Evolutionary conservation across 176 grass and related monocot species (phyloP).

Genomic region (Lolium multiflorum): DNA sequence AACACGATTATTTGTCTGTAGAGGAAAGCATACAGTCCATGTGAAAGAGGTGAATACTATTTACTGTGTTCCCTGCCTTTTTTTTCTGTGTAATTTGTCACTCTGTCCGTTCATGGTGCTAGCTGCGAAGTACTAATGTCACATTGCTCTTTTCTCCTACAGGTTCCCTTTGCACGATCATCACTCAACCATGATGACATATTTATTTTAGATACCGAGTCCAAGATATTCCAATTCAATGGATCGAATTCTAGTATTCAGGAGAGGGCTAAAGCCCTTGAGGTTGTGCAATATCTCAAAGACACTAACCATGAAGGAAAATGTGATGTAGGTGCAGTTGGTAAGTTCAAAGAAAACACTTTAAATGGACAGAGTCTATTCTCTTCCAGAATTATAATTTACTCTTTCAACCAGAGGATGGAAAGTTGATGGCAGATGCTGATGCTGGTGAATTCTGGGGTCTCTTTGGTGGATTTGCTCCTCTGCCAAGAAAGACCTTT

Average conservation of each 20-base stretch:
- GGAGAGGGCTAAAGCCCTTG: conserved; percentile 98
- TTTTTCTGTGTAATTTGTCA: conserved; percentile 18
- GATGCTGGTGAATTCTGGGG: conserved; percentile 99
- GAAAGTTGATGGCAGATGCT: conserved; percentile 95
- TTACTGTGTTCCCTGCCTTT: conserved; percentile 1
- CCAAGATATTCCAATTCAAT: conserved; percentile 99
- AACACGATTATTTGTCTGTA: conserved; percentile 88
- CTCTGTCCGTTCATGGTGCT: conserved; percentile 27
- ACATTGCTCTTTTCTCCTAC: conserved; percentile 35
- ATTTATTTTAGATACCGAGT: conserved; percentile 97
- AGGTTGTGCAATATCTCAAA: conserved; percentile 98
- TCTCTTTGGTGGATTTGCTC: conserved; percentile 94
- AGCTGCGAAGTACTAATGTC: conserved; percentile 9
- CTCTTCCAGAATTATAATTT: conserved; percentile 45
- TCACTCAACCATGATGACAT: conserved; percentile 99
- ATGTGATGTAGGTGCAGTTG: conserved; percentile 89
- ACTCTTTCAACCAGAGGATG: conserved; percentile 72
- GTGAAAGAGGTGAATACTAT: conserved; percentile 82
- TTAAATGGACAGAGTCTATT: conserved; percentile 34
- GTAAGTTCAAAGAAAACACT: conserved; percentile 57
- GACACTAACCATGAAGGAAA: conserved; percentile 93
- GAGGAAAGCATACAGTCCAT: conserved; percentile 97
- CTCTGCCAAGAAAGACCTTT: conserved; percentile 85
- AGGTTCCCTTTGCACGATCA: conserved; percentile 93
- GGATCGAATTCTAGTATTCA: conserved; percentile 98